Evolutionary conservation across 2,329 filamentous ascomycete species (phyloP).

Genomic region (Akanthomyces uredinophilus): DNA sequence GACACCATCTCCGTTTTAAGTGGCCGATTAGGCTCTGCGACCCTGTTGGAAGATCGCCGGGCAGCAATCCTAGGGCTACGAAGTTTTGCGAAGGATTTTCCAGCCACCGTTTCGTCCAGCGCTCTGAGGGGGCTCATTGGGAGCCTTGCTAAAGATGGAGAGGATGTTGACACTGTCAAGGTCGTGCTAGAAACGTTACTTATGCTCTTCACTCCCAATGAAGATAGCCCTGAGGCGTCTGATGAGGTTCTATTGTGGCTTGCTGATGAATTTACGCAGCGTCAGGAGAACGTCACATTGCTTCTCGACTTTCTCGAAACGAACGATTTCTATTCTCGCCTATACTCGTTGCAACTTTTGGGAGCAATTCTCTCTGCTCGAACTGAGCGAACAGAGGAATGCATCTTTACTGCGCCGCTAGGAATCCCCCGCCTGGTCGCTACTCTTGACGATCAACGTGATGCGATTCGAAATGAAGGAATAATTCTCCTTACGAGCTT

Average conservation of each 20-base stretch:
- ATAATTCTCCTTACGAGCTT: slow-evolving; percentile 83
- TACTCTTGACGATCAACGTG: slow-evolving; percentile 76
- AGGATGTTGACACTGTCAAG: slow-evolving; percentile 95
- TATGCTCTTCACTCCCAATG: slow-evolving; percentile 76
- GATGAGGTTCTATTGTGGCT: slow-evolving; percentile 96
- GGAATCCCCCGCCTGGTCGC: slow-evolving; percentile 83
- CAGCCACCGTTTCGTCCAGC: slow-evolving; percentile 89
- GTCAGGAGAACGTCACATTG: slow-evolving; percentile 91
- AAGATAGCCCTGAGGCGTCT: slow-evolving; percentile 79
- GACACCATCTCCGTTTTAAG: slow-evolving; percentile 91
- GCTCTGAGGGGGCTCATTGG: slow-evolving; percentile 84
- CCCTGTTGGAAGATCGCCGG: slow-evolving; percentile 87
- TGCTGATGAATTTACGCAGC: slow-evolving; percentile 95
- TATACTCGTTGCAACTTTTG: slow-evolving; percentile 87
- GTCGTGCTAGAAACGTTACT: slow-evolving; percentile 90
- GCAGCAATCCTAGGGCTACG: slow-evolving; percentile 88
- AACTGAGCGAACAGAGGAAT: slow-evolving; percentile 90
- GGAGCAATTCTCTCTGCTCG: slow-evolving; percentile 79
- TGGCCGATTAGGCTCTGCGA: slow-evolving; percentile 80
- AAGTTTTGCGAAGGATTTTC: slow-evolving; percentile 94
- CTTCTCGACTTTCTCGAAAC: slow-evolving; percentile 86
- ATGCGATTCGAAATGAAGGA: slow-evolving; percentile 83
- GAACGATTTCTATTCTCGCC: slow-evolving; percentile 80
- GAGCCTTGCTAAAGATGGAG: slow-evolving; percentile 77
- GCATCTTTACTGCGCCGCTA: slow-evolving; percentile 80